Evolutionary conservation across 441 rosid species (phyloP), one percentile per base, ranked within the genome.

Genomic region (Bruguiera hainesii): DNA sequence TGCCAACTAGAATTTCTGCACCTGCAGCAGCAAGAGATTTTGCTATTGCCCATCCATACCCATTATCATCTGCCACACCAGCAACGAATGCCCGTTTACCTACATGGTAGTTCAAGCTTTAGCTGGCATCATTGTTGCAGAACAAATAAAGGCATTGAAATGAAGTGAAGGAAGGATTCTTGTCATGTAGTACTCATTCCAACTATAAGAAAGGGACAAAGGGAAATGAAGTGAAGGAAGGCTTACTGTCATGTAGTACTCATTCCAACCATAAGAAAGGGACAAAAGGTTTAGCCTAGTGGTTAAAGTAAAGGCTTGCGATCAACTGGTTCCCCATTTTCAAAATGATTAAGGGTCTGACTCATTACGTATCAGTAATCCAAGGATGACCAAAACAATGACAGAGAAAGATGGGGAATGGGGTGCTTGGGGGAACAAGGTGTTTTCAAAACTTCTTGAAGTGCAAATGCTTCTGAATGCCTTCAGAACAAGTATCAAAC

Each of bases 31-130:
- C 99, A 79, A 95, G 99, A 73, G 99, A 86, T 73, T 95, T 91
- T 11, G 99, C 97, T 52, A 95, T 90, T n/a, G 99, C 99, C 99
- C 99, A 95, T 70, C 99, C 99, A 60, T 91, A 95, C 56, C 99
- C 99, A 70, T 95, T 86, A 68, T 91, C 97, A 84, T 95, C 99
- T 48, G 99, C 99, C 61, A 95, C 79, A 73, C 98, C 99, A 70
- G 99, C 99, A 77, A 94, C 85, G 69, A 94, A 94, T 26, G 98
- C 99, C 55, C 94, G 80, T 79, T 91, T 94, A 57, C 99, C 98
- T 91, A 66, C 65, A 71, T 20, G 19, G 16, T 33, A 3, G 23
- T 50, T 26, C 29, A 7, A 26, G 26, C n/a, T 67, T 67, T 19
- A 30, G 23, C n/a, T 55, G 58, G 15, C 29, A 5, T 20, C 15